Conservation (phyloP, 164 flowering plant genomes). For the Paratinospora sagittata region DNA sequence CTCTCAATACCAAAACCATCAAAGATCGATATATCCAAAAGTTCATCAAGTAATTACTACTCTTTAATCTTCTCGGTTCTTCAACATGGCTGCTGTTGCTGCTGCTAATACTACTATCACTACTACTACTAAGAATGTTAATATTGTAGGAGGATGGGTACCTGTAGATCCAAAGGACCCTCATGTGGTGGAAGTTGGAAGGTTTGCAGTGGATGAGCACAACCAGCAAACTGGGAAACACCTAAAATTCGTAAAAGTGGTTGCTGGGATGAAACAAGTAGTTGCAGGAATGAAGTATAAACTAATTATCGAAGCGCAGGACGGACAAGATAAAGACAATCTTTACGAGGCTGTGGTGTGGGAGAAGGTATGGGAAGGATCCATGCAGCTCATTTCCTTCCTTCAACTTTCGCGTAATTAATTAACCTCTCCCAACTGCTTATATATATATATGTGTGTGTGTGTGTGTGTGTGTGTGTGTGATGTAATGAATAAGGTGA, state of each 20-base stretch:
- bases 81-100: too few species aligned
- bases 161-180: slow-evolving; percentile 12
- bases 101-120: too few species aligned
- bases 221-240: slow-evolving; percentile 8
- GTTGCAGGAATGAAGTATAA: slow-evolving; percentile 20
- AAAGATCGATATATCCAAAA: too few species aligned
- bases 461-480: too few species aligned
- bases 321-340: neutral
- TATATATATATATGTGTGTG: neutral
- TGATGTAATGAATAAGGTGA: neutral
- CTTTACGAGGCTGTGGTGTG: slow-evolving; percentile 18
- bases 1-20: too few species aligned
- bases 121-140: neutral
- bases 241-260: slow-evolving; percentile 9
- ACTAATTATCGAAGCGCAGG: slow-evolving; percentile 4
- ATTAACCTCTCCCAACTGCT: neutral
- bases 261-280: slow-evolving; percentile 14
- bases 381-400: slow-evolving; percentile 18
- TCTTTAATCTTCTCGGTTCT: too few species aligned
- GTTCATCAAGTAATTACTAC: too few species aligned
- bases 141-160: slow-evolving; percentile 3
- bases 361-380: slow-evolving; percentile 19
- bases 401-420: slow-evolving; percentile 29
- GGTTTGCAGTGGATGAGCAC: slow-evolving; percentile 18
- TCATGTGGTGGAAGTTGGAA: slow-evolving; percentile 13